Evolutionary conservation across 306 rosid species (phyloP).

Genomic region (Lathyrus tuberosus): DNA sequence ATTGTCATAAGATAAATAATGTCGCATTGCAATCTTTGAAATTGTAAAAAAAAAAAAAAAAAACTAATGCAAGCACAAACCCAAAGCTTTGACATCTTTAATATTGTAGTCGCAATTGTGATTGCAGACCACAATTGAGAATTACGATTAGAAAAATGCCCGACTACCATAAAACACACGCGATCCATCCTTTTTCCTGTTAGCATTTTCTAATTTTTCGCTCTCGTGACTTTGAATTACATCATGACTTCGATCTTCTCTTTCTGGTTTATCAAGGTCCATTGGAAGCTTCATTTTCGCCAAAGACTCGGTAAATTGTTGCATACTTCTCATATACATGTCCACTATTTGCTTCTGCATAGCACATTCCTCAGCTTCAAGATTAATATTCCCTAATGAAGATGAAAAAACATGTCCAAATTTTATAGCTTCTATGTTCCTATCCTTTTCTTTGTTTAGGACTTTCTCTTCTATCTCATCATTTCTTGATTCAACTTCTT

Average conservation of each 20-base stretch:
- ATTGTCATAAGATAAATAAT: too few species aligned
- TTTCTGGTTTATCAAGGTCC: conserved; percentile 66
- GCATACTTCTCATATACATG: conserved; percentile 94
- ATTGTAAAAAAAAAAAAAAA: background rate
- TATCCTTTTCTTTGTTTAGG: conserved; percentile 44
- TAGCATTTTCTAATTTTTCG: conserved; percentile 52
- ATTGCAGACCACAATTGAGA: background rate
- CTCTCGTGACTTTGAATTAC: conserved; percentile 53
- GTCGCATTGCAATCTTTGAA: background rate
- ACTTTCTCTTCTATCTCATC: conserved; percentile 47
- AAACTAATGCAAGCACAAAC: background rate
- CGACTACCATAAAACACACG: conserved; percentile 86
- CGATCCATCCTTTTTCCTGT: conserved; percentile 79
- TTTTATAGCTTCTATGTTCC: conserved; percentile 36
- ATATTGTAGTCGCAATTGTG: background rate
- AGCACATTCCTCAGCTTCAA: conserved; percentile 77
- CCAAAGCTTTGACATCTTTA: background rate
- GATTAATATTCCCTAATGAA: conserved; percentile 68
- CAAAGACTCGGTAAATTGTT: conserved; percentile 80
- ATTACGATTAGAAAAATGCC: conserved; percentile 68
- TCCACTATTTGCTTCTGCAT: conserved; percentile 90
- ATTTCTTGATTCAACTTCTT: conserved; percentile 49
- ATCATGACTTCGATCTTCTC: conserved; percentile 48
- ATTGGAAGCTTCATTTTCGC: conserved; percentile 91
- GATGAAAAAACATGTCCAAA: conserved; percentile 67